phyloP scores from a whole-genome alignment of 2,329 filamentous ascomycete genomes.

The Ophiostoma himal-ulmi region DNA sequence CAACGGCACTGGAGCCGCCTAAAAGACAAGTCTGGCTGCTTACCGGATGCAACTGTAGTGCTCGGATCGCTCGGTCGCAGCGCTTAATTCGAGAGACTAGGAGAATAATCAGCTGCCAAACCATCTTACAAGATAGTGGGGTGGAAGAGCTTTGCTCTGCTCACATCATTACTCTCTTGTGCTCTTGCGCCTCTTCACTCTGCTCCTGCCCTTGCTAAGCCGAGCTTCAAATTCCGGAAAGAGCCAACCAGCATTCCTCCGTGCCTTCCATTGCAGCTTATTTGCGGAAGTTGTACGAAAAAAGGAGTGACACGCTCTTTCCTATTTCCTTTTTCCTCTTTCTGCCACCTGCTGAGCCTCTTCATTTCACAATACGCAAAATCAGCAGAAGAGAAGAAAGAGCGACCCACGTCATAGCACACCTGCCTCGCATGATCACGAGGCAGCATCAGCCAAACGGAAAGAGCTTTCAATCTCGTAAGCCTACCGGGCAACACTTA shows the following conservation, averaged over 20 bases:
- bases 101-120: neutral
- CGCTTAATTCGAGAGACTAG: slow-evolving; percentile 2
- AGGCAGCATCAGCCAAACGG: neutral
- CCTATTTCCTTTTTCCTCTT: neutral
- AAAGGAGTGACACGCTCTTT: neutral
- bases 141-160: neutral
- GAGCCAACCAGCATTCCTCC: neutral
- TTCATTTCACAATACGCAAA: neutral
- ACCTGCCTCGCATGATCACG: slow-evolving; percentile 1
- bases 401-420: slow-evolving; percentile 4
- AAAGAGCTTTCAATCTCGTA: neutral
- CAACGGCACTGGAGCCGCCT: neutral
- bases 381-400: neutral
- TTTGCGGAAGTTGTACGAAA: neutral
- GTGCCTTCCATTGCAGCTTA: neutral
- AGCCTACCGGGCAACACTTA: neutral
- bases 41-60: neutral
- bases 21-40: neutral
- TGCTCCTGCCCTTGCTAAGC: neutral
- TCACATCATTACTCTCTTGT: too few species aligned
- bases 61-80: slow-evolving; percentile 21
- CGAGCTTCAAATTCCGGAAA: neutral
- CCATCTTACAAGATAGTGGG: neutral
- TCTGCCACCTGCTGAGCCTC: neutral
- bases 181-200: too few species aligned